These are phyloP conservation scores for Dendrothele bispora DNA, from an alignment of 768 basidiomycete genomes.

Conservation along the genomic window DNA sequence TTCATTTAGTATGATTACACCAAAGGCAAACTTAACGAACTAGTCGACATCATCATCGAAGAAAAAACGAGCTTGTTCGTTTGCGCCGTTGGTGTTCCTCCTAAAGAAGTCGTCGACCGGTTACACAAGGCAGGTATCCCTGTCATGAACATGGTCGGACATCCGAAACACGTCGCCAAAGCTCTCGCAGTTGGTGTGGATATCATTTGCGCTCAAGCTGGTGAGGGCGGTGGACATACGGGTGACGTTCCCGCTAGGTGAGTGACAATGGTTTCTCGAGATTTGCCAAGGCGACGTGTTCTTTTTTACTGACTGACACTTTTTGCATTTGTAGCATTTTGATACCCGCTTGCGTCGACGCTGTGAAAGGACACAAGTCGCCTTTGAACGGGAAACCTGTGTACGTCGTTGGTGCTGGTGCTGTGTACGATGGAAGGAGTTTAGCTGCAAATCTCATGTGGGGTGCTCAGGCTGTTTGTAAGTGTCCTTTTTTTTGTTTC, in stretches of 20 bases:
- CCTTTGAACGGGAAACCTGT: constrained; percentile 82
- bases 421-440: constrained; percentile 85
- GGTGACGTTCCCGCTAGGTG: constrained; percentile 77
- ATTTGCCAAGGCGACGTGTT: constrained; percentile 28
- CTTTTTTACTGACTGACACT: too few relatives aligned
- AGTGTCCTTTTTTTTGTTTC: constrained; percentile 37
- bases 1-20: constrained; percentile 77
- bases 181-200: constrained; percentile 86
- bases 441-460: constrained; percentile 86
- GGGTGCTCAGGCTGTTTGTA: constrained; percentile 87
- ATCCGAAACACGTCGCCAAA: constrained; percentile 84
- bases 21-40: constrained; percentile 77
- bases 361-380: constrained; percentile 71
- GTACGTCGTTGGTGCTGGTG: constrained; percentile 89
- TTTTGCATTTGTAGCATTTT: constrained; percentile 77
- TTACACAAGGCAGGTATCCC: constrained; percentile 84
- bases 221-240: constrained; percentile 89
- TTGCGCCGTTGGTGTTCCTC: constrained; percentile 87
- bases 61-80: constrained; percentile 89
- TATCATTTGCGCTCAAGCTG: constrained; percentile 92
- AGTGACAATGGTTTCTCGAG: constrained; percentile 32
- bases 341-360: constrained; percentile 89
- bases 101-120: constrained; percentile 73
- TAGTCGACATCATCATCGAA: constrained; percentile 90
- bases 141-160: constrained; percentile 97